phyloP scores from a whole-genome alignment of 441 rosid species.

The Erodium texanum region DNA sequence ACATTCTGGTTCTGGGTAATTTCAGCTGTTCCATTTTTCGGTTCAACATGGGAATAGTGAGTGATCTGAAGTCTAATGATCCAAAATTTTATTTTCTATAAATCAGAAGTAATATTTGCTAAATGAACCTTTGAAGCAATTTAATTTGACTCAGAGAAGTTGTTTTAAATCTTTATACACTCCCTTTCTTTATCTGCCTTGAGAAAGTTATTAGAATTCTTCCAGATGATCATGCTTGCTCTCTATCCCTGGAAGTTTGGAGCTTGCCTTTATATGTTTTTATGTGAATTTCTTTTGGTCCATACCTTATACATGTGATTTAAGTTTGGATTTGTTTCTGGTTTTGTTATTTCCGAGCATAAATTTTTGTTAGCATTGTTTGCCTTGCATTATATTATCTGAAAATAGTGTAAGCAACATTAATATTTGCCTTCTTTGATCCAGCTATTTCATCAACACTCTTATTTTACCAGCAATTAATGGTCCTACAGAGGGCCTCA shows the following conservation, averaged over 20 bases:
- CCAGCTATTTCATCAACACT: conserved; percentile 83
- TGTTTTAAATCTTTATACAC: not conserved
- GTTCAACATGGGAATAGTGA: conserved; percentile 98
- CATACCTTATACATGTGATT: not conserved
- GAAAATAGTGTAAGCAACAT: conserved; percentile 12
- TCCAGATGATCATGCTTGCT: not conserved
- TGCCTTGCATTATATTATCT: not conserved
- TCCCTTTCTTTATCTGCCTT: too few relatives aligned
- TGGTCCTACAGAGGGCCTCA: conserved; percentile 97
- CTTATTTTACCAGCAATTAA: conserved; percentile 86
- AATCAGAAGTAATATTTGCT: not conserved
- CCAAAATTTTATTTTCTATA: not conserved
- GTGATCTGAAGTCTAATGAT: conserved; percentile 24
- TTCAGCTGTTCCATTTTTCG: conserved; percentile 79
- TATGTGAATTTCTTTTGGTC: not conserved
- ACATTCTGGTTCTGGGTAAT: conserved; percentile 93
- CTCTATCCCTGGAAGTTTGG: not conserved
- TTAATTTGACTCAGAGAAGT: not conserved
- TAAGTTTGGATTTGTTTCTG: not conserved
- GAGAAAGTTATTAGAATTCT: not conserved
- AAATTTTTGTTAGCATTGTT: not conserved
- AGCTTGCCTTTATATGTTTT: not conserved
- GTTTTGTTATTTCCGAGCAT: not conserved
- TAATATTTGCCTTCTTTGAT: conserved; percentile 18
- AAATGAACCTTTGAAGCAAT: not conserved